Base-by-base conservation (phyloP, 169 alveolate species). In the Eimeria necatrix region DNA sequence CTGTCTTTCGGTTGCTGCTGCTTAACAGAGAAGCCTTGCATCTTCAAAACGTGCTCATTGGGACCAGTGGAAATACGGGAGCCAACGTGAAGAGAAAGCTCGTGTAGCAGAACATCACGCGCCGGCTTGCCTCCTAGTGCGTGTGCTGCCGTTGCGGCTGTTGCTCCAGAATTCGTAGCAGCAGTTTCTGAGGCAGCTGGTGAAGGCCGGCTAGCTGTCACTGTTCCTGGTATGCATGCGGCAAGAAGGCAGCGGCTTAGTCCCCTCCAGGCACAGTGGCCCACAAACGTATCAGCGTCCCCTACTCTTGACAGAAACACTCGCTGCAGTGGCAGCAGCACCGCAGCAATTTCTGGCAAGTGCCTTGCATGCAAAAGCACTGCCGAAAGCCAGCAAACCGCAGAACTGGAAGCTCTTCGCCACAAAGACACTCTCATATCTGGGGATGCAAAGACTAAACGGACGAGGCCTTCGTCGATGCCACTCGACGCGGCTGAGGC, bases 221-320 rank as follows among this genome's bases (percentile, higher is more conserved):
- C 61, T 41, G 76, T 48, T 48, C 4, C 32, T 3, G 81, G 22
- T 1, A 26, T 18, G 20, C 64, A 60, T 32, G 92, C 92, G 41
- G 92, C 92, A 26, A 85, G 64, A 61, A 60, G n/a, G 24, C 92
- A 85, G 64, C 92, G 92, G 81, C 92, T 85, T 12, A 85, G 60
- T 1, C 92, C 92, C 81, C 92, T 22, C 92, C 92, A 85, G 14
- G 92, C 76, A 12, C 92, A 85, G 81, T 85, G 92, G 49, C 92
- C 80, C 73, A 85, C 92, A 41, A 85, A 85, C 20, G 80, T 26
- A 59, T 85, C 92, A 41, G 92, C 92, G 49, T 85, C 92, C 51
- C 92, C 92, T 24, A 85, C 81, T 46, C 92, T 56, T 16, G 92
- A 59, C 14, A 85, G 60, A 46, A 85, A 85, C 10, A 85, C 61